Percentiles rank a stretch among this genome's conserved stretches.
These are phyloP conservation scores for Lolium perenne DNA, from an alignment of 176 grass and related monocot genomes.

Conservation along the genomic window DNA sequence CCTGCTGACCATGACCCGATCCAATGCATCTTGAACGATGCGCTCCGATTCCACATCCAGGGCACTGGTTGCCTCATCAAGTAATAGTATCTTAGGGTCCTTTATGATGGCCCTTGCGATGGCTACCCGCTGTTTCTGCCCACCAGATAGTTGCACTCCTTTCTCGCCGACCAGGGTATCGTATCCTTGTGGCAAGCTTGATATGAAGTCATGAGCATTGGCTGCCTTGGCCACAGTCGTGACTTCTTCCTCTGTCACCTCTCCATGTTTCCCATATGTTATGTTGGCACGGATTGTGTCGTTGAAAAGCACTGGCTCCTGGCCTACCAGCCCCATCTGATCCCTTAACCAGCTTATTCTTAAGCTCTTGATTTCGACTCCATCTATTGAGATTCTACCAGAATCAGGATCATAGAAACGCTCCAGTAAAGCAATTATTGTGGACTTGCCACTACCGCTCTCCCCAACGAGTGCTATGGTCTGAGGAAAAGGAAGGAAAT, in stretches of 20 bases:
- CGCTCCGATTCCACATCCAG: conserved; percentile 61
- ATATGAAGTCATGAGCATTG: conserved; percentile 68
- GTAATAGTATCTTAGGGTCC: conserved; percentile 64
- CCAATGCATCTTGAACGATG: conserved; percentile 58
- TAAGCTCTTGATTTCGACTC: conserved; percentile 47
- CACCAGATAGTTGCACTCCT: conserved; percentile 66
- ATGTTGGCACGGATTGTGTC: conserved; percentile 67
- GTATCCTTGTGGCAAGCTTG: conserved; percentile 60
- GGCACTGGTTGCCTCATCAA: conserved; percentile 70
- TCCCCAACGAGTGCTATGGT: conserved; percentile 78
- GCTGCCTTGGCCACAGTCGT: conserved; percentile 52
- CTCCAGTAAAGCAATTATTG: conserved; percentile 71
- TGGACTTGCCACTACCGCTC: conserved; percentile 81
- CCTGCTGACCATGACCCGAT: conserved; percentile 56
- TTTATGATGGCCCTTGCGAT: conserved; percentile 73
- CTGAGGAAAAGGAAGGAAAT: conserved; percentile 47
- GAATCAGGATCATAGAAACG: conserved; percentile 74
- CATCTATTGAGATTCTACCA: conserved; percentile 67
- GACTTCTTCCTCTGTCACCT: conserved; percentile 63
- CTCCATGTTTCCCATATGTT: conserved; percentile 49
- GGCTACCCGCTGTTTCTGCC: conserved; percentile 66
- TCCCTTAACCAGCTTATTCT: conserved; percentile 63
- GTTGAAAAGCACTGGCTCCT: conserved; percentile 71
- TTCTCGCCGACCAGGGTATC: conserved; percentile 57
- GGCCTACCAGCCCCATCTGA: conserved; percentile 65